phyloP scores from a whole-genome alignment of 176 grass and related monocot genomes.

The Tuctoria greenei region DNA sequence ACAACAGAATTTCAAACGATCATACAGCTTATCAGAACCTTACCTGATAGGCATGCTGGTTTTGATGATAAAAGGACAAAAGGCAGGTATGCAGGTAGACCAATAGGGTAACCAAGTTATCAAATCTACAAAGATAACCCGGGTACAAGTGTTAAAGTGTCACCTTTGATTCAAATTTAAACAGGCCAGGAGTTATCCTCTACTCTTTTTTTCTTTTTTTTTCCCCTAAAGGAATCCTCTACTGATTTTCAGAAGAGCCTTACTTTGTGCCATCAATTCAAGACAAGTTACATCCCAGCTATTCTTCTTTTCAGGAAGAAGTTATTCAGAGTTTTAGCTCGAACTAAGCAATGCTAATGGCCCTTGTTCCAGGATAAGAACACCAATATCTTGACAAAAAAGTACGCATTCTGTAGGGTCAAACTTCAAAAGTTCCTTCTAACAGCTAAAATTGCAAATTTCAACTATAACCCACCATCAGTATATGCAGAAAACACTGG shows the following conservation, averaged over 20 bases:
- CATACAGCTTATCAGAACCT: background rate
- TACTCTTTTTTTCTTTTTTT: background rate
- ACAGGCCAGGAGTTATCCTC: background rate
- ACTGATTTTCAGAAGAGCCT: conserved; percentile 5
- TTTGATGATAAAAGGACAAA: background rate
- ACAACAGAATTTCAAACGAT: background rate
- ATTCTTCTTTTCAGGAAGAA: background rate
- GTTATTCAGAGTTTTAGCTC: background rate
- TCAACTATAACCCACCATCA: background rate
- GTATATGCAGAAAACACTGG: background rate
- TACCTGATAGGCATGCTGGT: background rate
- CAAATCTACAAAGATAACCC: background rate
- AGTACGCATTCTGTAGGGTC: background rate
- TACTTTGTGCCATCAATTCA: background rate
- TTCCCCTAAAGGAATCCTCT: too few species aligned
- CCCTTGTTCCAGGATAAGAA: background rate
- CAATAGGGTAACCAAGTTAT: background rate
- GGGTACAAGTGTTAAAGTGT: background rate
- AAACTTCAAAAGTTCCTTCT: conserved; percentile 13
- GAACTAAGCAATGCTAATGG: background rate
- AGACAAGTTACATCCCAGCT: background rate
- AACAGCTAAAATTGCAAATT: background rate
- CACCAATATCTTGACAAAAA: background rate
- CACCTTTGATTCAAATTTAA: background rate
- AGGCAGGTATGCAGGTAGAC: background rate